A percentile compares a stretch with the other conserved stretches of the same genome.
Evolutionary conservation across 2,329 filamentous ascomycete species (phyloP).

Genomic region (Alternaria gaisen): DNA sequence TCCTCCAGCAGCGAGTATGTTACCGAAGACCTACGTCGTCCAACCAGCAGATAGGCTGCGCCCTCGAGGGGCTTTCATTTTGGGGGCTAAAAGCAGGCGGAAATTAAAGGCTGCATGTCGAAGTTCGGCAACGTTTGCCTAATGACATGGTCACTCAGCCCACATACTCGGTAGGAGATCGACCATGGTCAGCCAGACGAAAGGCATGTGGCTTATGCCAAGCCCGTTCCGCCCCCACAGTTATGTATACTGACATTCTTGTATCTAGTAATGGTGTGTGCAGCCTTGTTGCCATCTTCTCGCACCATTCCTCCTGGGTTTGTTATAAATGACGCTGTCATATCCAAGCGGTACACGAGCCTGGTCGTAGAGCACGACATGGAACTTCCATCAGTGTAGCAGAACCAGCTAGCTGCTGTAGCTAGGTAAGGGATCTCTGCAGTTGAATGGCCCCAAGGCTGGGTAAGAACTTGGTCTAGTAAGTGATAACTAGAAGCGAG

Average conservation of each 20-base stretch:
- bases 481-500: no score
- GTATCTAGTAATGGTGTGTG: neutral
- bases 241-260: neutral
- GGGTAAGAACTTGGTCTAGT: no score
- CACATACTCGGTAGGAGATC: neutral
- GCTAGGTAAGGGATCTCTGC: no score
- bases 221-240: neutral
- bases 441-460: no score
- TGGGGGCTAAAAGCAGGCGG: neutral
- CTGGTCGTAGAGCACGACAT: no score
- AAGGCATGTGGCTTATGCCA: neutral
- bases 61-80: neutral
- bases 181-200: neutral
- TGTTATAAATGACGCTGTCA: no score
- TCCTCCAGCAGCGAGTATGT: neutral
- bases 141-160: neutral
- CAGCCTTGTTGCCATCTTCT: neutral
- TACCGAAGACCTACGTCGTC: neutral
- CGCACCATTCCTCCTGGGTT: neutral
- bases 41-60: neutral
- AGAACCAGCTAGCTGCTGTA: no score
- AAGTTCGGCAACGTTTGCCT: neutral
- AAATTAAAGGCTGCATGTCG: neutral
- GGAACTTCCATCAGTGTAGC: no score
- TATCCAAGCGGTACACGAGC: no score